Evolutionary conservation across 2,329 filamentous ascomycete species (phyloP).

Genomic region (Arthroderma sp.): DNA sequence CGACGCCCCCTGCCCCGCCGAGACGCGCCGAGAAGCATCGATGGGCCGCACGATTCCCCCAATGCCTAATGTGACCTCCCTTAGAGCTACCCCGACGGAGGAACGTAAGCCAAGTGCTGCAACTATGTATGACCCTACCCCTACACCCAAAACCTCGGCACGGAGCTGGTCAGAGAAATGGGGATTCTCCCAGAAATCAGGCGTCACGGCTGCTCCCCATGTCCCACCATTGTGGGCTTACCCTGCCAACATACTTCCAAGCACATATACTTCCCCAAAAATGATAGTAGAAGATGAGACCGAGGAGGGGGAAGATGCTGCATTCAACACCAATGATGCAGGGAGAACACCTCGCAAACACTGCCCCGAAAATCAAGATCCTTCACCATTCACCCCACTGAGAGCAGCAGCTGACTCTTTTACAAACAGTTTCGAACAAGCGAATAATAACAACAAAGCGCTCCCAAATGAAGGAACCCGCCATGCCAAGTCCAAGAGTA

Average conservation of each 20-base stretch:
- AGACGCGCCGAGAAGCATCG: background rate
- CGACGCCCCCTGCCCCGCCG: background rate
- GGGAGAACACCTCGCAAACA: background rate
- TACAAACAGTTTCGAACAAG: conserved; percentile 1
- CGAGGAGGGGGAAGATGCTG: background rate
- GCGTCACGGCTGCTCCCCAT: background rate
- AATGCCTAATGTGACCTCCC: conserved; percentile 1
- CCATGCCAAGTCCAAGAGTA: conserved; percentile 22
- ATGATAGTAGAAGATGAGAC: background rate
- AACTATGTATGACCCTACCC: conserved; percentile 16
- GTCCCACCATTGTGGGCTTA: background rate
- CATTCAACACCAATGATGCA: conserved; percentile 2
- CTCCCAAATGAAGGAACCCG: background rate
- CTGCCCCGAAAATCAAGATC: background rate
- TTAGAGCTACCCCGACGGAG: background rate
- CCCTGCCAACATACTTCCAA: conserved; percentile 3
- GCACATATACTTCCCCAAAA: background rate
- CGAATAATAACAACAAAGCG: background rate
- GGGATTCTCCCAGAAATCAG: conserved; percentile 7
- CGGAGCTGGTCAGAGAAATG: conserved; percentile 15
- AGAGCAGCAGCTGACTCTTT: background rate
- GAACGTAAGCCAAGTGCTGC: conserved; percentile 5
- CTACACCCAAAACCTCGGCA: conserved; percentile 9
- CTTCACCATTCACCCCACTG: background rate
- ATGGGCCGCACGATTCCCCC: conserved; percentile 4